A percentile compares a stretch with the other conserved stretches of the same genome.
phyloP scores from a whole-genome alignment of 257 asterid genomes.

The Ilex asprella region DNA sequence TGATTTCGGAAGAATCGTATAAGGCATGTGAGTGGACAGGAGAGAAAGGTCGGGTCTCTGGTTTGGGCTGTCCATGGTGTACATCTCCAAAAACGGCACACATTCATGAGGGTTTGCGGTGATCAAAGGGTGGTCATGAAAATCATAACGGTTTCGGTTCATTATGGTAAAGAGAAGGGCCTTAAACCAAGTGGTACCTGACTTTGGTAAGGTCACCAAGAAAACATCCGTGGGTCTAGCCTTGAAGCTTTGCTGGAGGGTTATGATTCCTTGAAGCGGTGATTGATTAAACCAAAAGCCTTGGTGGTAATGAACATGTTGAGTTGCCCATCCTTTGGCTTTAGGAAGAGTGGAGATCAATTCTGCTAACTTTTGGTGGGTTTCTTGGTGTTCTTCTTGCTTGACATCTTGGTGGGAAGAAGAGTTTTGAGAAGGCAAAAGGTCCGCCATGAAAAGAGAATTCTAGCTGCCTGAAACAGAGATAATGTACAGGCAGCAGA shows the following conservation, averaged over 20 bases:
- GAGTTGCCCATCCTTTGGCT: constrained; percentile 24
- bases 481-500: no score
- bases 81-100: constrained; percentile 15
- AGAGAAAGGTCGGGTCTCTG: constrained; percentile 16
- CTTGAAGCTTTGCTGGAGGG: constrained; percentile 20
- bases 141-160: background rate
- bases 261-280: constrained; percentile 15
- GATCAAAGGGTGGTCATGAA: constrained; percentile 19
- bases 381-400: constrained; percentile 9
- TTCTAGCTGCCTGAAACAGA: no score
- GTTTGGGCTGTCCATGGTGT: constrained; percentile 16
- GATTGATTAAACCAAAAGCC: constrained; percentile 22
- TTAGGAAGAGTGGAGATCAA: constrained; percentile 19
- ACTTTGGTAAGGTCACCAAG: constrained; percentile 22
- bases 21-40: constrained; percentile 21
- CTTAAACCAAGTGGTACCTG: constrained; percentile 31
- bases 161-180: constrained; percentile 18
- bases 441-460: no score
- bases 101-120: constrained; percentile 22
- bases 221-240: constrained; percentile 14
- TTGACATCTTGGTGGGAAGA: no score
- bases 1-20: constrained; percentile 11
- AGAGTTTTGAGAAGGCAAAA: no score
- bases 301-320: constrained; percentile 14
- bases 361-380: constrained; percentile 4